Percentiles rank a stretch among this genome's conserved stretches.
Evolutionary conservation across 106 monocot species (phyloP).

Genomic region (Dendrobium officinale): DNA sequence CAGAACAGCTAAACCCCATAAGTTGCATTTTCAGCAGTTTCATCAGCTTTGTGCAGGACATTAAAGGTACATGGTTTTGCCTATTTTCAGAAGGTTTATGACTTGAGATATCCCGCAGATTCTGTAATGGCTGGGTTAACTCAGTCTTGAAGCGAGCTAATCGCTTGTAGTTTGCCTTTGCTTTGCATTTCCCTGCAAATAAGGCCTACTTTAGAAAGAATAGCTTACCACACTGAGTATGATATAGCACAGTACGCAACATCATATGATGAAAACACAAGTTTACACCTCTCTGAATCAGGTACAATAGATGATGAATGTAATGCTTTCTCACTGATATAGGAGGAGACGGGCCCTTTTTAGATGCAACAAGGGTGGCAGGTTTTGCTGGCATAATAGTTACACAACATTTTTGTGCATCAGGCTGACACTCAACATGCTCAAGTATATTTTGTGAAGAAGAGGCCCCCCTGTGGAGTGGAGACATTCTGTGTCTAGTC

Average conservation of each 20-base stretch:
- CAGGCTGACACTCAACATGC: constrained; percentile 1
- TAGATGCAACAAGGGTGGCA: constrained; percentile 16
- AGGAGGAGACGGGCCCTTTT: constrained; percentile 49
- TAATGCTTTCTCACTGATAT: constrained; percentile 12
- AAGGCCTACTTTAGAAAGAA: constrained; percentile 5
- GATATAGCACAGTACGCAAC: neutral
- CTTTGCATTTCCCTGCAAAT: constrained; percentile 60
- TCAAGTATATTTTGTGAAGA: constrained; percentile 16
- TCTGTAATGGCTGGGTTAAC: constrained; percentile 33
- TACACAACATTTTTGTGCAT: constrained; percentile 12
- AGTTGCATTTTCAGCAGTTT: constrained; percentile 1
- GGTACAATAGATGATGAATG: constrained; percentile 11
- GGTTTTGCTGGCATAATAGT: constrained; percentile 14
- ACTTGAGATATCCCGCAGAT: constrained; percentile 16
- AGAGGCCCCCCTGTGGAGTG: constrained; percentile 1
- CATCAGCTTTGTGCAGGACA: constrained; percentile 1
- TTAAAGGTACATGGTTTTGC: constrained; percentile 13
- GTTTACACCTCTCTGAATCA: constrained; percentile 58
- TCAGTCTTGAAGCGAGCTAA: constrained; percentile 73
- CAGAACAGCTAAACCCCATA: constrained; percentile 16
- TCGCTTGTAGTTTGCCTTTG: constrained; percentile 84
- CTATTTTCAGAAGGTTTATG: constrained; percentile 22
- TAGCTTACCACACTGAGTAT: neutral
- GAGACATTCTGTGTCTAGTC: constrained; percentile 14
- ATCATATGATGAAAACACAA: neutral